Conservation (phyloP, 2,329 filamentous ascomycete genomes). For the Trichoderma brevicompactum region DNA sequence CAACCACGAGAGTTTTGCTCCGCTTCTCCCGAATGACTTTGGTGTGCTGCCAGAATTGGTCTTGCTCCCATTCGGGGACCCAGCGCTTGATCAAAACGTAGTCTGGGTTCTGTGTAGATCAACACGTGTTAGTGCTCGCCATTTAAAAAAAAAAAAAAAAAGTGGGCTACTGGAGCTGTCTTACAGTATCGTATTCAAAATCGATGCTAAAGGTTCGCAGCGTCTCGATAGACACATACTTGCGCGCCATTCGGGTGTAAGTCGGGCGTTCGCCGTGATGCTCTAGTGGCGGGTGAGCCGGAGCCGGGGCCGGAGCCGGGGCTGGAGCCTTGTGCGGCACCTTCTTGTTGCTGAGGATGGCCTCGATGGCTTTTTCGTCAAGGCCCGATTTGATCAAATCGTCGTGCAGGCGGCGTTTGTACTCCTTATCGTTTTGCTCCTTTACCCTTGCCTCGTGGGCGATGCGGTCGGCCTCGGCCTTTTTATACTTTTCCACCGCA, state of each 20-base stretch:
- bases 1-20: constrained; percentile 52
- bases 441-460: constrained; percentile 53
- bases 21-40: constrained; percentile 63
- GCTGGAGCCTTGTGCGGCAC: constrained; percentile 34
- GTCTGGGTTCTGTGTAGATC: constrained; percentile 60
- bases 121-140: not conserved
- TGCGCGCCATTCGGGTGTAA: constrained; percentile 66
- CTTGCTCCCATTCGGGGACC: constrained; percentile 72
- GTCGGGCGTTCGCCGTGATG: constrained; percentile 50
- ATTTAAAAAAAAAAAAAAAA: not conserved
- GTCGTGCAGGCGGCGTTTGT: constrained; percentile 59
- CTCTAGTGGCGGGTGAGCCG: constrained; percentile 30
- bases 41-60: constrained; percentile 74
- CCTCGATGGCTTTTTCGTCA: constrained; percentile 61
- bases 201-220: constrained; percentile 60
- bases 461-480: constrained; percentile 52
- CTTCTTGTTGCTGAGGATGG: constrained; percentile 63
- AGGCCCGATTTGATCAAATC: constrained; percentile 63
- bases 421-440: constrained; percentile 57
- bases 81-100: constrained; percentile 75
- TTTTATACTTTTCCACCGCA: constrained; percentile 56
- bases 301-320: constrained; percentile 14
- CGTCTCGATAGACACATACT: constrained; percentile 66
- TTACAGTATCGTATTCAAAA: constrained; percentile 61
- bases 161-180: constrained; percentile 33